Base-by-base conservation (phyloP, 192 early-diverging fungal species). In the Entomortierella chlamydospora region DNA sequence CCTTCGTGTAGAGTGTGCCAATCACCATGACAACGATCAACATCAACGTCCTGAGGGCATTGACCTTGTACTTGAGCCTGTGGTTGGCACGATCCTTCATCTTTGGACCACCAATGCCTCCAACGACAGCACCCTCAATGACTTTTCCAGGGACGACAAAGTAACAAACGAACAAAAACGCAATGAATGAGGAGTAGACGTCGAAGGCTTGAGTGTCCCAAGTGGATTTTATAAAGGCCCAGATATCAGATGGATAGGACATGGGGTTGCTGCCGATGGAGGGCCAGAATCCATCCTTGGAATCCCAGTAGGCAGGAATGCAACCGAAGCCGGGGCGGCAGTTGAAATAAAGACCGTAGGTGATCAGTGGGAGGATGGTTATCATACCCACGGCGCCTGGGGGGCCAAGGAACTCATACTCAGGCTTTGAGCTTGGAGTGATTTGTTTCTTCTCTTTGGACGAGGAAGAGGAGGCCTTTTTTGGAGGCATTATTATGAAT, bases 391-490 rank as follows among this genome's bases (percentile, higher is more conserved):
- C 60, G 3, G 92, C 83, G 28, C 91, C 91, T 31, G 86, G 78
- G 1, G 88, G 87, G 15, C 91, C 92, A 22, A 94, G 80, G 70
- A 98, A 98, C 78, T 97, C 97, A 74, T 91, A 95, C 62, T 87
- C 83, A 11, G 86, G 95, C 89, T 68, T 83, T 80, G 39, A 89
- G 90, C 71, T 95, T 87, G 68, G 92, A 72, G 71, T 58, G 4
- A 68, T 15, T 11, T 4, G 45, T 15, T 47, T 47, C 45, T 12
- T 20, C 15, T 47, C 20, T 17, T 4, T 15, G 7, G 33, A 37
- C 0, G 57, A 39, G 4, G 33, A 23, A 37, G 41, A 23, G 13
- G 58, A 11, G n/a, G 58, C 56, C n/a, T 28, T 29, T 5, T 29
- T 54, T 9, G 10, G 2, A 26, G 56, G 56, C 26, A 57, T 61